phyloP scores from a whole-genome alignment of 108 stramenopile species.

The Cyclostephanos tholiformis region DNA sequence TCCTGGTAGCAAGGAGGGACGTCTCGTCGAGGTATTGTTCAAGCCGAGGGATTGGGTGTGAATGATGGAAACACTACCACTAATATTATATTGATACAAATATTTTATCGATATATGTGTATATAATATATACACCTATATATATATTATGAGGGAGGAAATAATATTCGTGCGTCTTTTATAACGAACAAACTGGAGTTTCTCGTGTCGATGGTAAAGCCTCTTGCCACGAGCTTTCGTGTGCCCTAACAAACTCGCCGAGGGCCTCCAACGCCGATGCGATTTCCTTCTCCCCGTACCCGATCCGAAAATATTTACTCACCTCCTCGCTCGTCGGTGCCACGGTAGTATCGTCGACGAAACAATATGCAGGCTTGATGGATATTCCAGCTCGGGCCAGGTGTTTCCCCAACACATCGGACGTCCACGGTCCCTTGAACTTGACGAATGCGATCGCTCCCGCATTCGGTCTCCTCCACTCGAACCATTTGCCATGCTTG shows the following conservation, averaged over 20 bases:
- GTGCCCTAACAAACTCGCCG: slow-evolving; percentile 48
- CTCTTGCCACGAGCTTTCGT: slow-evolving; percentile 52
- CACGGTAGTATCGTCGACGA: slow-evolving; percentile 28
- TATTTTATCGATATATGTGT: too few species aligned
- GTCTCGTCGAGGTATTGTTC: slow-evolving; percentile 70
- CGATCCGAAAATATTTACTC: slow-evolving; percentile 69
- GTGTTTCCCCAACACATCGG: slow-evolving; percentile 54
- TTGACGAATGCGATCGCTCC: slow-evolving; percentile 79
- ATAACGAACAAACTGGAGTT: too few species aligned
- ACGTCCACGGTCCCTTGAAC: slow-evolving; percentile 68
- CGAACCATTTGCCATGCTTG: slow-evolving; percentile 56
- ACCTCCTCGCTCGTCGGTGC: neutral
- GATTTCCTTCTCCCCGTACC: slow-evolving; percentile 71
- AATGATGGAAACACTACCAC: neutral
- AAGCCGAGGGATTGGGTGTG: slow-evolving; percentile 77
- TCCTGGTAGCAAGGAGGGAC: slow-evolving; percentile 74
- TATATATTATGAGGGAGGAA: too few species aligned
- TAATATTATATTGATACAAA: too few species aligned
- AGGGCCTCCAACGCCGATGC: slow-evolving; percentile 61
- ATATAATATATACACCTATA: too few species aligned
- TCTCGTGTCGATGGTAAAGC: too few species aligned
- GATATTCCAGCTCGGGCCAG: slow-evolving; percentile 62
- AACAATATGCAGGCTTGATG: slow-evolving; percentile 83
- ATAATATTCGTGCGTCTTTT: too few species aligned
- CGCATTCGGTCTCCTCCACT: slow-evolving; percentile 64